Conservation (phyloP, 1,284 basidiomycete genomes). For the Boletus smithii region DNA sequence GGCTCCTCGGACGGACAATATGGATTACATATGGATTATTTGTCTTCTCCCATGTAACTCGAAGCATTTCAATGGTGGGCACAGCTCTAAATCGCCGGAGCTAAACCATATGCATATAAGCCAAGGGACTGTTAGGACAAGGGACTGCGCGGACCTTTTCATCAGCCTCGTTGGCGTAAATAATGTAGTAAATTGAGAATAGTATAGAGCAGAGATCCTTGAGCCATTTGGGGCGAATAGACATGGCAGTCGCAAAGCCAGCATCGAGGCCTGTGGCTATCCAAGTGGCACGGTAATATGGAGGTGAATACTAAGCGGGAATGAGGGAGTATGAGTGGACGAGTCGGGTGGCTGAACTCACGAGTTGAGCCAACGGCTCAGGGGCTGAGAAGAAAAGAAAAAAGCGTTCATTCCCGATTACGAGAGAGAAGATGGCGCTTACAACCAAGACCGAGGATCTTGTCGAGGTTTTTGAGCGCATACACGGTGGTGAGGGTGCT, state of each 20-base stretch:
- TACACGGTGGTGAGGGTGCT: conserved; percentile 85
- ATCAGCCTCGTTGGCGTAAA: conserved; percentile 91
- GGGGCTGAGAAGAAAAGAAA: conserved; percentile 57
- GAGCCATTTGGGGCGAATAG: conserved; percentile 89
- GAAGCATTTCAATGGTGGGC: conserved; percentile 94
- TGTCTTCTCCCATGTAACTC: conserved; percentile 95
- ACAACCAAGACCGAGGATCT: conserved; percentile 82
- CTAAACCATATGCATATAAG: conserved; percentile 41
- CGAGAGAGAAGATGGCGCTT: conserved; percentile 32
- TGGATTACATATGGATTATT: conserved; percentile 78
- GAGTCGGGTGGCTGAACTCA: conserved; percentile 39
- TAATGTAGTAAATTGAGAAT: conserved; percentile 90
- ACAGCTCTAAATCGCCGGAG: conserved; percentile 87
- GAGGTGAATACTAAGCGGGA: conserved; percentile 72
- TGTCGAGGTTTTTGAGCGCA: conserved; percentile 83
- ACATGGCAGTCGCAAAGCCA: conserved; percentile 94
- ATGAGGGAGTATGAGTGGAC: conserved; percentile 13
- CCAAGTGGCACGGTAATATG: conserved; percentile 98
- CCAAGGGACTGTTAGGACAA: neutral
- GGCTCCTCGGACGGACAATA: conserved; percentile 24
- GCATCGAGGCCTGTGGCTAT: conserved; percentile 93
- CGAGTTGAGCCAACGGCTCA: conserved; percentile 86
- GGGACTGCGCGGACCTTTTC: conserved; percentile 66
- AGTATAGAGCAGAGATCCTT: conserved; percentile 82
- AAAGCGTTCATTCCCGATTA: neutral